Evolutionary conservation across 2,329 filamentous ascomycete species (phyloP).

Genomic region (Colletotrichum paranaense): DNA sequence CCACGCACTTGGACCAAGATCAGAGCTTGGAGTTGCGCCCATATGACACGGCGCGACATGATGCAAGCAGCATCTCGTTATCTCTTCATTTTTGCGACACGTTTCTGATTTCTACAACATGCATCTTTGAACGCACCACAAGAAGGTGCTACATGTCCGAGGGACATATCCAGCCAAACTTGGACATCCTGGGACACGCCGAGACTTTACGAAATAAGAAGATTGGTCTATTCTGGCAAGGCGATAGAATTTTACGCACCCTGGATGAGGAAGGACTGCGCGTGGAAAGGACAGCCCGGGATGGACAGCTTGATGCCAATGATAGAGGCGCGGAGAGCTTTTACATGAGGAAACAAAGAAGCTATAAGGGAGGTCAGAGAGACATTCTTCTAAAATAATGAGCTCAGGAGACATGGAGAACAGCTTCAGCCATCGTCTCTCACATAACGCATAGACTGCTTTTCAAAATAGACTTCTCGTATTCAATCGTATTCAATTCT

Average conservation of each 20-base stretch:
- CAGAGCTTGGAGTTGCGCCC: not conserved
- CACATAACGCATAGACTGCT: not conserved
- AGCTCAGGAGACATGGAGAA: not conserved
- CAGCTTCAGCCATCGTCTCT: not conserved
- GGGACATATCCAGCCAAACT: not conserved
- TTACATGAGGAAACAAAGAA: not conserved
- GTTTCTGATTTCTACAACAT: not conserved
- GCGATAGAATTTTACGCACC: not conserved
- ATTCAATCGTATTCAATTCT: not conserved
- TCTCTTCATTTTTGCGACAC: not conserved
- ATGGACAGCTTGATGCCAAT: not conserved
- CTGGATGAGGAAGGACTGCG: not conserved
- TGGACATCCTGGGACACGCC: fast-evolving
- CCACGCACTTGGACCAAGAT: not conserved
- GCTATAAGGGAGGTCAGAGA: too few relatives aligned
- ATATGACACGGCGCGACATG: not conserved
- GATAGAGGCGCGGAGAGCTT: not conserved
- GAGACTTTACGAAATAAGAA: not conserved
- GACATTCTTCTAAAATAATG: too few relatives aligned
- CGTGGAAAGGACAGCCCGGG: not conserved
- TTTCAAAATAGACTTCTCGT: not conserved
- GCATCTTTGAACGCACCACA: fast-evolving
- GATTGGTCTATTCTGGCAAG: not conserved
- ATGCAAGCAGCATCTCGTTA: not conserved
- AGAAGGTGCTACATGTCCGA: fast-evolving